Base-by-base conservation (phyloP, 805 yeast genomes). In the Saccharomyces jurei region DNA sequence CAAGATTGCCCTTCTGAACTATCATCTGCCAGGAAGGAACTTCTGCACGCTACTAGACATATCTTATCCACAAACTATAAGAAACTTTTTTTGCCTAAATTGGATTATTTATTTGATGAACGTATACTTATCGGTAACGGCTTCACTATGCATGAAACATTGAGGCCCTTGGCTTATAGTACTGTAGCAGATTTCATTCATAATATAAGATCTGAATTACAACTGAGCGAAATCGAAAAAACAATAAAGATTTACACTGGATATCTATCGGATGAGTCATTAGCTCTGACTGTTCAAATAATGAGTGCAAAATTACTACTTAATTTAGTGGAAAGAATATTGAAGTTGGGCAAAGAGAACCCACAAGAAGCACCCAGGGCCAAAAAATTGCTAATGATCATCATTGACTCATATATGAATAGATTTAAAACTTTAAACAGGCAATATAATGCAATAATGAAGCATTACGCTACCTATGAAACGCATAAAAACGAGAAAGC, bases 1-100 rank as follows among this genome's bases (percentile, higher is more conserved):
- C 96, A 91, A 70, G 98, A 95, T 68, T 94, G 98, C 68, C 99
- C 99, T 2, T 84, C 94, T 17, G 98, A 92, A 65, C 75, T 89
- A 50, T 87, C 96, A 4, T 84, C 90, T 3, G 96, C 97, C 0
- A 78, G 98, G 64, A 90, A 91, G 68, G 99, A 94, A 70, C 73
- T 94, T 47, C 74, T 94, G 31, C 98, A 94, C 59, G 97, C 97
- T 0, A 88, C 96, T 3, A 79, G 98, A 63, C 99, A 94, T 64
- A 89, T 94, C n/a, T 73, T 94, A 50, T 87, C 96, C 2, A 94
- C 98, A 0, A 90, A 90, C 25, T 89, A 89, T 68, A 79, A 96
- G 56, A 75, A 81, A 1, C 78, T 88, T 48, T 94, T 94, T 67
- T 76, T 91, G 50, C 89, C 97, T 1, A 89, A 91, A 63, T 81